A percentile compares a stretch with the other conserved stretches of the same genome.
These are phyloP conservation scores for Closterium sp. DNA, from an alignment of 139 green algal genomes.

Conservation along the genomic window DNA sequence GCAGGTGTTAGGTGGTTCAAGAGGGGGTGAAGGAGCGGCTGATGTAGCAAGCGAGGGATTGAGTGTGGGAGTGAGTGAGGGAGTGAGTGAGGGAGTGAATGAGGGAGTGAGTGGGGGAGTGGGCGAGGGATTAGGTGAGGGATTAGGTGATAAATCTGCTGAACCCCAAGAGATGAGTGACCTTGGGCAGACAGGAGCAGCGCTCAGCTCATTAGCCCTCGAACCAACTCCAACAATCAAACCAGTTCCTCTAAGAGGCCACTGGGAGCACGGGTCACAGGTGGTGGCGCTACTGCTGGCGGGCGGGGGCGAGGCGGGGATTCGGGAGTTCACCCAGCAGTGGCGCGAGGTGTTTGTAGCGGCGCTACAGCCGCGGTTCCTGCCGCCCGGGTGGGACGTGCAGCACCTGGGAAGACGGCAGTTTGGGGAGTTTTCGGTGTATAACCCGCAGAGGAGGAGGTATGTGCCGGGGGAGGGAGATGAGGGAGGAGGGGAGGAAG, in stretches of 20 bases:
- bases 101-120: neutral
- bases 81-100: neutral
- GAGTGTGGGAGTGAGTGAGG: neutral
- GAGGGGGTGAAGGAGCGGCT: no score
- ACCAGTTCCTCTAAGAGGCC: neutral
- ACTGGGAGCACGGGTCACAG: constrained; percentile 25
- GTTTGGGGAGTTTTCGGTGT: constrained; percentile 36
- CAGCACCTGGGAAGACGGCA: constrained; percentile 33
- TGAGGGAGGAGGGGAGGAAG: no score
- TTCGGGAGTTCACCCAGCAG: constrained; percentile 32
- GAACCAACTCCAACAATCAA: no score
- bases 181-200: neutral
- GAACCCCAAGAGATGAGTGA: neutral
- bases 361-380: constrained; percentile 28
- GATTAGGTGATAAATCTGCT: neutral
- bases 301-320: constrained; percentile 25
- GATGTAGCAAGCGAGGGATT: neutral
- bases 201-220: neutral
- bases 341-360: constrained; percentile 40
- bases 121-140: neutral
- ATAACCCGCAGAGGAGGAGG: constrained; percentile 5
- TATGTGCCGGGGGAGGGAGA: neutral
- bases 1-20: neutral
- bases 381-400: constrained; percentile 42
- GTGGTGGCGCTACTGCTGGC: constrained; percentile 31